Evolutionary conservation across 805 yeast species (phyloP), one percentile per base, ranked within the genome.

Genomic region (Lipomyces chichibuensis): DNA sequence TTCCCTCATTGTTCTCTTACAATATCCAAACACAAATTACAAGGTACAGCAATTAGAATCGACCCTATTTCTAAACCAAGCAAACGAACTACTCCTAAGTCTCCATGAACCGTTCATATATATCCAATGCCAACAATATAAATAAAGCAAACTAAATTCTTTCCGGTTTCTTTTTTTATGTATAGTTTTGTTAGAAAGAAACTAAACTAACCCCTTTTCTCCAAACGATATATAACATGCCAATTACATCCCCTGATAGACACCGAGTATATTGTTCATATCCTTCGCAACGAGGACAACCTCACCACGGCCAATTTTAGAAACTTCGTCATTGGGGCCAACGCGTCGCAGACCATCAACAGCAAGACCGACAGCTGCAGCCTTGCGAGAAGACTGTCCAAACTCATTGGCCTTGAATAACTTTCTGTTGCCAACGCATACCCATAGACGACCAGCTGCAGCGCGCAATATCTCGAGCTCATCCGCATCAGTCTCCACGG

Each of bases 391-490:
- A 43, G 9, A 3, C 46, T 58, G 29, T 23, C 59, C 71, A 25
- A 66, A 29, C 20, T 69, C 71, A 23, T 27, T 39, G 4, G 57
- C 63, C 13, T 65, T 59, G 43, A 63, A 35, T 13, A 69, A 60
- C 27, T 57, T 39, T 39, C 37, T 25, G 25, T 62, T 58, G 43
- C 66, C 71, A 35, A 69, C 43, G 66, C 67, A 67, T 33, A 69
- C 70, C 71, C 71, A 69, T 17, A n/a, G 54, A 32, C 64, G 63
- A 35, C 71, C 71, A 20, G 71, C 71, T 20, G 70, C 71, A 1
- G 71, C 71, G 37, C 71, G 63, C 20, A 66, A 57, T n/a, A 69
- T 29, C 20, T 69, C 65, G 2, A 69, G 61, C 59, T 63, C 67
- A 43, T 69, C 71, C 27, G 67, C 58, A n/a, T 64, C 67, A 25